Evolutionary conservation across 371 early-diverging fungal genomes (phyloP), one percentile per base, ranked within the genome.

Genomic region (Circinella umbellata): DNA sequence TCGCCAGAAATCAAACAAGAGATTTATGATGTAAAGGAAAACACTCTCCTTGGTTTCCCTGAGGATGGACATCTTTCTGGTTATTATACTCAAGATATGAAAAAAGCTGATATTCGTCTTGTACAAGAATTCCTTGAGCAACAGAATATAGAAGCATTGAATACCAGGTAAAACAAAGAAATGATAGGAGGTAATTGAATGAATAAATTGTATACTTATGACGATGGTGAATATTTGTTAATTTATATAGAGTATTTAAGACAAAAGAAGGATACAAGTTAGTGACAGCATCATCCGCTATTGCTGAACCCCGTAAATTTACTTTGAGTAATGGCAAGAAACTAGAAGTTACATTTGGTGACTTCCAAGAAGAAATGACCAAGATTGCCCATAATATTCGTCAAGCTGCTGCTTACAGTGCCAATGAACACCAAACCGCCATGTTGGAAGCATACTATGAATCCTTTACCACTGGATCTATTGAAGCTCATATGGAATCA

Each of bases 21-120:
- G 27, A 80, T 88, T 27, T 90, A 78, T 64, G 65, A 67, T 42
- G 62, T 78, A 0, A 77, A 82, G 18, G 70, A 81, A 8, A 70
- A 70, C 54, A 81, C 80, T 38, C 73, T 87, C 64, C 67, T 88
- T 42, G 91, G 91, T 5, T 90, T 77, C 71, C 85, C 86, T 20
- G 86, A 84, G 48, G 86, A 88, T 37, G 91, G 91, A 1, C 88
- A 90, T 71, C 70, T 84, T 7, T 79, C 86, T 8, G 87, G 86
- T 4, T 90, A 87, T 71, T 90, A 90, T 72, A 69, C 78, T 9
- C 55, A 62, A 7, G 81, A 87, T 54, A 66, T 87, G 11, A 80
- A 82, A 63, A 82, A 89, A 63, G 80, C 71, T 0, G 91, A 90
- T 20, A 84, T 87, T 65, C 72, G 77, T 13, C 15, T 74, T 13